These are phyloP conservation scores for Dactylis glomerata DNA, from an alignment of 176 grass and related monocot species.

Conservation along the genomic window DNA sequence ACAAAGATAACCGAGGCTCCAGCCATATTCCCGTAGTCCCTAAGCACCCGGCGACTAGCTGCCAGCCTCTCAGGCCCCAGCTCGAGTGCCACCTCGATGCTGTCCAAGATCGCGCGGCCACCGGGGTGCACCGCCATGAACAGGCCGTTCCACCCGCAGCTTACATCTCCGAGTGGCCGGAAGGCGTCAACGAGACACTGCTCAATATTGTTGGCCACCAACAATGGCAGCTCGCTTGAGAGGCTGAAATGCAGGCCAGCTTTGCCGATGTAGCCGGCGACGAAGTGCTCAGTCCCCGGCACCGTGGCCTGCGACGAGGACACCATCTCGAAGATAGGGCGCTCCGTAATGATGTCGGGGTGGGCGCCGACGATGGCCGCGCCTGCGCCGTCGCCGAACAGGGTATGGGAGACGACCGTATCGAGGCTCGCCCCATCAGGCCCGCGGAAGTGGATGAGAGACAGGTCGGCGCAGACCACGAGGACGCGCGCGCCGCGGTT, in stretches of 20 bases:
- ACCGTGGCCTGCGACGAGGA: neutral
- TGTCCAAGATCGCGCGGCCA: neutral
- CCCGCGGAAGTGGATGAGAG: slow-evolving; percentile 6
- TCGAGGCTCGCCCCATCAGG: neutral
- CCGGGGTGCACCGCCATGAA: slow-evolving; percentile 12
- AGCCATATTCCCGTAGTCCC: slow-evolving; percentile 14
- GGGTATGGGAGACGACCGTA: neutral
- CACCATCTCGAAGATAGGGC: slow-evolving; percentile 12
- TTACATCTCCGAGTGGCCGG: neutral
- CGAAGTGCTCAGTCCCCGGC: neutral
- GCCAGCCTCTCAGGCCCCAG: neutral
- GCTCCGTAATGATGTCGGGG: neutral
- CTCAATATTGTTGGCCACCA: neutral
- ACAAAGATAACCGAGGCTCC: slow-evolving; percentile 12
- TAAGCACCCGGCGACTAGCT: neutral
- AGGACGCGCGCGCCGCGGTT: slow-evolving; percentile 16
- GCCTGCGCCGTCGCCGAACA: slow-evolving; percentile 13
- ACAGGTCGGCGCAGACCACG: slow-evolving; percentile 28
- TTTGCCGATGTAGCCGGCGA: neutral
- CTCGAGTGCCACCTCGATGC: neutral
- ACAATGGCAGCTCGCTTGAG: neutral
- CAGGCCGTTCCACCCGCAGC: neutral
- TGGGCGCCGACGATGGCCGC: neutral
- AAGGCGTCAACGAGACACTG: neutral
- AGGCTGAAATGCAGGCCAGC: neutral